Conservation (phyloP, 2,329 filamentous ascomycete species). For the Cytospora leucostoma region DNA sequence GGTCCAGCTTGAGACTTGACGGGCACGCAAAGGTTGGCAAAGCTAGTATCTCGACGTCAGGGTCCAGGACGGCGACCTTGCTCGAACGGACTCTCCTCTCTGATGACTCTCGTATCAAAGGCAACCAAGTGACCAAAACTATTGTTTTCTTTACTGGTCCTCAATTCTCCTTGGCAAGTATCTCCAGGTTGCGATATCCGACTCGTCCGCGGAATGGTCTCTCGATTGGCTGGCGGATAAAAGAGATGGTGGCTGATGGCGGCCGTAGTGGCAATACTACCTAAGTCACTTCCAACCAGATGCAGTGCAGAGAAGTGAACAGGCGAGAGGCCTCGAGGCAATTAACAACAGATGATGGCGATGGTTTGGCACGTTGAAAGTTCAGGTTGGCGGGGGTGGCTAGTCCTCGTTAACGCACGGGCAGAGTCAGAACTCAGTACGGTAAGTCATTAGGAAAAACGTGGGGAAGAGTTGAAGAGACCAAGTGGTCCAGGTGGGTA, state of each 20-base stretch:
- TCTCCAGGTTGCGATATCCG: constrained; percentile 18
- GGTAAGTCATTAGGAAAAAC: not conserved
- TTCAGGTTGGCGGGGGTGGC: not conserved
- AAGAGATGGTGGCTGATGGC: constrained; percentile 17
- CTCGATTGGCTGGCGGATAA: constrained; percentile 15
- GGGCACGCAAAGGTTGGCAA: constrained; percentile 1
- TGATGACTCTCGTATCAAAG: constrained; percentile 1
- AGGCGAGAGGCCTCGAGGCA: not conserved
- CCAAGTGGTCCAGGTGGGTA: constrained; percentile 17
- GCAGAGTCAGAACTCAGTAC: not conserved
- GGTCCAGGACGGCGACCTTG: constrained; percentile 8
- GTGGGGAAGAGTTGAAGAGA: constrained; percentile 12
- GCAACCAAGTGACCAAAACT: constrained; percentile 13
- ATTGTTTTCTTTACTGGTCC: constrained; percentile 12
- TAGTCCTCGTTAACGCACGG: not conserved
- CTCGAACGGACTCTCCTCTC: constrained; percentile 1
- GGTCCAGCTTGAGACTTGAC: constrained; percentile 8
- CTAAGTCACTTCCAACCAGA: constrained; percentile 16
- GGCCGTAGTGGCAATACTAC: constrained; percentile 19
- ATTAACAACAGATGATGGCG: constrained; percentile 5
- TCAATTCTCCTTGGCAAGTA: constrained; percentile 4
- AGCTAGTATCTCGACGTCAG: not conserved
- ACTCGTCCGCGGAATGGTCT: constrained; percentile 16
- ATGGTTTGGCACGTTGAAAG: not conserved
- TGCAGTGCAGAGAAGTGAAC: not conserved